These are phyloP conservation scores for Takakia lepidozioides DNA, from an alignment of 225 moss, liverwort and hornwort species.

Conservation along the genomic window DNA sequence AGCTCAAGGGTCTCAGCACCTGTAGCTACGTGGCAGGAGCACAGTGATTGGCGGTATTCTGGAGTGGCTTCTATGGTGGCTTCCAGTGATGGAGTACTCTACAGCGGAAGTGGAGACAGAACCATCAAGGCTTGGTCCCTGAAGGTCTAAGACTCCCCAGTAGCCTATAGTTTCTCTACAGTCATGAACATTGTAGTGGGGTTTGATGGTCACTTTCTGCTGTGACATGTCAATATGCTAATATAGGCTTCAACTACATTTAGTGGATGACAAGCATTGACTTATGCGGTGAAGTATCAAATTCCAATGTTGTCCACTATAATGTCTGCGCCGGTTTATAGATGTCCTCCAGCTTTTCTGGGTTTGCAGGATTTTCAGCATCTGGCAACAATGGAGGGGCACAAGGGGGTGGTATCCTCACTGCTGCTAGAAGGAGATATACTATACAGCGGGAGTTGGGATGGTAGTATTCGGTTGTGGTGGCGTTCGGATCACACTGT, in stretches of 20 bases:
- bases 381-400: slow-evolving; percentile 70
- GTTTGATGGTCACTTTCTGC: too few relatives aligned
- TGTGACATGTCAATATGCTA: too few relatives aligned
- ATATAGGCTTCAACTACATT: too few relatives aligned
- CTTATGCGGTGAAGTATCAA: too few relatives aligned
- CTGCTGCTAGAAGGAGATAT: slow-evolving; percentile 75
- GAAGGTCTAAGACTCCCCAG: too few relatives aligned
- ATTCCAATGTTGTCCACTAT: too few relatives aligned
- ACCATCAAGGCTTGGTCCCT: slow-evolving; percentile 87
- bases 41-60: slow-evolving; percentile 82
- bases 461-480: slow-evolving; percentile 86
- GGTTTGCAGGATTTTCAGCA: slow-evolving; percentile 39
- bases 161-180: too few relatives aligned
- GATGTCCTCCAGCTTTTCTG: slow-evolving; percentile 2
- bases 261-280: too few relatives aligned
- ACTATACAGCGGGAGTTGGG: slow-evolving; percentile 97
- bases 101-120: slow-evolving; percentile 91
- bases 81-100: slow-evolving; percentile 64
- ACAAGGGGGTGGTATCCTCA: slow-evolving; percentile 63
- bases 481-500: slow-evolving; percentile 82
- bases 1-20: slow-evolving; percentile 14
- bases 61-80: slow-evolving; percentile 71
- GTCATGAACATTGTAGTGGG: too few relatives aligned
- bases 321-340: too few relatives aligned
- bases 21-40: slow-evolving; percentile 75